Base-by-base conservation (phyloP, 306 rosid genomes). In the Quercus agrifolia region DNA sequence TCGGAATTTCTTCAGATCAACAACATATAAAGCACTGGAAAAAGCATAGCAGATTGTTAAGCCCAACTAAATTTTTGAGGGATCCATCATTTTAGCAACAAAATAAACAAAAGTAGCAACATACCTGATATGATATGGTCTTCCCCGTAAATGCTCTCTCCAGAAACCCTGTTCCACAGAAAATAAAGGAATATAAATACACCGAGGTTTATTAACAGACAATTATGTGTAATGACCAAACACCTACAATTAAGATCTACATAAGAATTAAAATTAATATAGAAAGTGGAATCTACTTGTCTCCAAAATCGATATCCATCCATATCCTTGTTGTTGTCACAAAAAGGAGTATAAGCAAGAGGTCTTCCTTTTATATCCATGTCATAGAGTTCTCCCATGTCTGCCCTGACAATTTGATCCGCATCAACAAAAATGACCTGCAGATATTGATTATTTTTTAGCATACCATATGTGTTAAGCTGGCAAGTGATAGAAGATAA, bases 381-480 rank as follows among this genome's bases (percentile, higher is more conserved):
- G 90, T 95, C 97, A 82, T 92, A 95, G 62, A 95, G 97, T 78
- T 95, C 99, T 86, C 98, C 99, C 97, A 92, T 95, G 90, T 95
- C 98, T 35, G 99, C 80, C 87, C 99, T 91, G 28, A 95, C 92
- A 80, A 95, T 19, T 67, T 96, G 99, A 89, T 96, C 99, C 1
- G 99, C 99, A 77, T 96, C 99, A 77, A 96, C 99, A 76, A 96
- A 96, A 85, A 96, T 90, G 85, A 95, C 98, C 99, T 95, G 92
- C 86, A 79, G 80, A 88, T 74, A 73, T 58, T n/a, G 82, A 74
- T 19, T 70, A 74, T 81, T 76, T 77, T 67, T 77, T 79, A 44
- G 59, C 68, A 77, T 17, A 62, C 21, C 83, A 35, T 23, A 6
- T 18, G 27, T 33, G 59, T 20, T 59, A 28, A 77, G 57, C 74